Percentiles rank a stretch among this genome's conserved stretches.
Evolutionary conservation across 1,139 yeast genomes (phyloP).

Genomic region (Wickerhamiella pararugosa): DNA sequence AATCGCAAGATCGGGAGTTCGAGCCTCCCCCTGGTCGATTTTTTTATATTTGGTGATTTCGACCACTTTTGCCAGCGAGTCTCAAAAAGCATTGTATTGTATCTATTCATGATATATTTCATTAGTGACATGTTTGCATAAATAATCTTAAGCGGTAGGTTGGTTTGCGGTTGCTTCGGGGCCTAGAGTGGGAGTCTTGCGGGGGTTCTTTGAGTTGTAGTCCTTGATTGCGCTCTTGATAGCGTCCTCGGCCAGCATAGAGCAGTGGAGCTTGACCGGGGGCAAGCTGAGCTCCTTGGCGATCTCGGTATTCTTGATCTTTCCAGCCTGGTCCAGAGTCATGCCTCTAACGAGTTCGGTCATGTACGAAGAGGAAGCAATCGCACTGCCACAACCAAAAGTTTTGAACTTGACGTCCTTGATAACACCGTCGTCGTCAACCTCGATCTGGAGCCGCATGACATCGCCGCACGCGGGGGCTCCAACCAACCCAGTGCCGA

Average conservation of each 20-base stretch:
- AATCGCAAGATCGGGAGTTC: no score
- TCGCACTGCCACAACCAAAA: conserved; percentile 96
- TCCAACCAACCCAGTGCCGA: conserved; percentile 94
- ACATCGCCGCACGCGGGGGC: conserved; percentile 99
- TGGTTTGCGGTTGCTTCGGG: conserved; percentile 16
- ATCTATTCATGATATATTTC: no score
- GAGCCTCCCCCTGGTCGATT: no score
- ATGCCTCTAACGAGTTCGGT: conserved; percentile 93
- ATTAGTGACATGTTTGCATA: no score
- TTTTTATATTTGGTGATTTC: no score
- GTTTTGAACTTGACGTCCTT: conserved; percentile 95
- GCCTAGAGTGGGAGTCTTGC: conserved; percentile 24
- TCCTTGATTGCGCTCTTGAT: conserved; percentile 95
- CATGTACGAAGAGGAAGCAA: conserved; percentile 88
- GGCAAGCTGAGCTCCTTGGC: conserved; percentile 53
- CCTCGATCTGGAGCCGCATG: conserved; percentile 91
- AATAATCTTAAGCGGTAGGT: neutral
- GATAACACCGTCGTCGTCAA: conserved; percentile 79
- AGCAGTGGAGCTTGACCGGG: conserved; percentile 93
- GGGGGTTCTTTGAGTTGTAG: conserved; percentile 36
- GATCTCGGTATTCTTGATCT: conserved; percentile 17
- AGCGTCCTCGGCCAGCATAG: conserved; percentile 98
- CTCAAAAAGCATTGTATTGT: no score
- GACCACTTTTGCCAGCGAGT: no score
- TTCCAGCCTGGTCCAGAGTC: conserved; percentile 87